Percentiles rank a stretch among this genome's conserved stretches.
Evolutionary conservation across 441 rosid genomes (phyloP).

Genomic region (Geranium incanum): DNA sequence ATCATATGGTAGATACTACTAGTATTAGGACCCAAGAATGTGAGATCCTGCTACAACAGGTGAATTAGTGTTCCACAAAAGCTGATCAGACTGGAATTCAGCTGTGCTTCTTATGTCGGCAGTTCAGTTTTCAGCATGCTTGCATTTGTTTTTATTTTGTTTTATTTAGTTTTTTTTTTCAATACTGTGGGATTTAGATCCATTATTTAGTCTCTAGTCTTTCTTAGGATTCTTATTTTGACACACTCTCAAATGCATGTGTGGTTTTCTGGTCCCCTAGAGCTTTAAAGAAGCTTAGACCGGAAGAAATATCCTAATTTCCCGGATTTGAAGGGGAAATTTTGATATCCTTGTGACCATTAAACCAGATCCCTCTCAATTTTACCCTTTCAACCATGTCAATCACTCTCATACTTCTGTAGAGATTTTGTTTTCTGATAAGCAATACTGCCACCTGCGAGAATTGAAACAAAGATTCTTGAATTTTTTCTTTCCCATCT

Average conservation of each 20-base stretch:
- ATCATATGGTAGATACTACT: not conserved
- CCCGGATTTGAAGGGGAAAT: not conserved
- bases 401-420: not conserved
- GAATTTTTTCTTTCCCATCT: too few species aligned
- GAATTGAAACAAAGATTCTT: too few species aligned
- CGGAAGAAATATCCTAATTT: not conserved
- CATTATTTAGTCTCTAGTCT: not conserved
- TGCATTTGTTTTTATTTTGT: not conserved
- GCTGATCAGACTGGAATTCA: not conserved
- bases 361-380: not conserved
- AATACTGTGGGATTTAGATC: not conserved
- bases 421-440: not conserved
- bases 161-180: not conserved
- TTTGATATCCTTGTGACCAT: not conserved
- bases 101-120: not conserved
- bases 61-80: not conserved
- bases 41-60: not conserved
- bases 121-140: not conserved
- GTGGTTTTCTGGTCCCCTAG: not conserved
- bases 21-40: not conserved
- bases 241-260: not conserved
- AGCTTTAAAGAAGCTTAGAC: not conserved
- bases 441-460: too few species aligned
- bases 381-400: not conserved
- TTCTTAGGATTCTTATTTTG: not conserved